These are phyloP conservation scores for Smithsoniella earleae DNA, from an alignment of 163 green algal genomes.

Conservation along the genomic window DNA sequence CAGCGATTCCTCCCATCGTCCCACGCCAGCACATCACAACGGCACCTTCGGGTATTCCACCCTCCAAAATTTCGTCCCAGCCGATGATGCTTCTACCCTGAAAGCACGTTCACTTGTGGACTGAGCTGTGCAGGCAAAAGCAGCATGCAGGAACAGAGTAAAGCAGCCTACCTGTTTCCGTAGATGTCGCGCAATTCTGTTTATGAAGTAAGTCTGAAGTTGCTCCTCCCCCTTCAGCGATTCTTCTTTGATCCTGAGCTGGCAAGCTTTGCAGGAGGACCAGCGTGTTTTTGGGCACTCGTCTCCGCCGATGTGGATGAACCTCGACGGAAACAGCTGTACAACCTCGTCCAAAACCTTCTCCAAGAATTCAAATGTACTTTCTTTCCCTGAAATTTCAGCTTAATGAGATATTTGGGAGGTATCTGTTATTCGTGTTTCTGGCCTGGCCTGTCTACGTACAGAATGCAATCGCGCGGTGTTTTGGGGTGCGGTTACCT, in stretches of 20 bases:
- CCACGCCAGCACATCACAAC: conserved; percentile 35
- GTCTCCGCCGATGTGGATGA: conserved; percentile 62
- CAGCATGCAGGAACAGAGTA: too few species aligned
- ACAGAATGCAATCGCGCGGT: too few species aligned
- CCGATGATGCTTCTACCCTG: conserved; percentile 41
- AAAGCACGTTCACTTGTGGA: too few species aligned
- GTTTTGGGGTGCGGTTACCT: too few species aligned
- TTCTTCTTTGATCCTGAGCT: conserved; percentile 41
- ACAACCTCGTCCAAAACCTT: conserved; percentile 50
- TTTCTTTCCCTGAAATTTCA: conserved; percentile 43
- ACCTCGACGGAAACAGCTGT: conserved; percentile 49
- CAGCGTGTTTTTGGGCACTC: conserved; percentile 56
- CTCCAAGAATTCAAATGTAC: conserved; percentile 52
- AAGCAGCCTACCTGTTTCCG: conserved; percentile 1
- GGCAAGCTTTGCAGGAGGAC: conserved; percentile 42
- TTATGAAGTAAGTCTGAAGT: conserved; percentile 40
- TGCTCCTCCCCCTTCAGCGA: conserved; percentile 31
- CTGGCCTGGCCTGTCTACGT: too few species aligned
- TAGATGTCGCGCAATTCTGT: conserved; percentile 26
- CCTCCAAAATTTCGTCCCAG: conserved; percentile 64
- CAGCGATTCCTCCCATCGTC: conserved; percentile 46
- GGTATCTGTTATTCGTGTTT: too few species aligned
- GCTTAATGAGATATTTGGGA: not conserved
- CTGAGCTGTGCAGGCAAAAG: too few species aligned
- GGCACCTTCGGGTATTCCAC: conserved; percentile 38